These are phyloP conservation scores for Eimeria maxima DNA, from an alignment of 169 alveolate species.

Conservation along the genomic window DNA sequence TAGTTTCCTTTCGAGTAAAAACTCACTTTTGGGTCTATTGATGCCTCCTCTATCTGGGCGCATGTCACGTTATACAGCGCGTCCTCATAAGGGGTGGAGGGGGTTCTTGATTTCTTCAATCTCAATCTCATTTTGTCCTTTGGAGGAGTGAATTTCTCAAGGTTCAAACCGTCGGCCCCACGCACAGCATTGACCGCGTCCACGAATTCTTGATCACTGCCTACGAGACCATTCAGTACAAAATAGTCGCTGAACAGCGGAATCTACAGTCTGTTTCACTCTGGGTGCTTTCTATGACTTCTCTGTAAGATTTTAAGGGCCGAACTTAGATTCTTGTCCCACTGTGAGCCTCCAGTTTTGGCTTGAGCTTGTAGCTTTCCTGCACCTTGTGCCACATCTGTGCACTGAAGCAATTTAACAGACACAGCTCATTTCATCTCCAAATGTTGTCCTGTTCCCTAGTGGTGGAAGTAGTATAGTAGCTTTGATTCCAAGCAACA, in stretches of 20 bases:
- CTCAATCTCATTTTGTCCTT: background rate
- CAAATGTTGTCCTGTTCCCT: background rate
- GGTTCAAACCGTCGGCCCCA: background rate
- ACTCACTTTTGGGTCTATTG: conserved; percentile 46
- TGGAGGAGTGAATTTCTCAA: background rate
- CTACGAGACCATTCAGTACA: background rate
- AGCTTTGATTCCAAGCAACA: too few species aligned
- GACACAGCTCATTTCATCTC: background rate
- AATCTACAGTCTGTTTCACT: background rate
- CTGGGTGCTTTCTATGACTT: background rate
- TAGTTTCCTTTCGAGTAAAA: background rate
- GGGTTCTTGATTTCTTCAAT: too few species aligned
- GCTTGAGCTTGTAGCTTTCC: background rate
- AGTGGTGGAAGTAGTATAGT: too few species aligned
- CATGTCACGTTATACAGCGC: conserved; percentile 27
- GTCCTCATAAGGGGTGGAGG: background rate
- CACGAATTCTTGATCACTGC: background rate
- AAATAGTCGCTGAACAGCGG: background rate
- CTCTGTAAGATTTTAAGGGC: background rate
- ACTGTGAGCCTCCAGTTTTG: background rate
- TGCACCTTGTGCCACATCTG: conserved; percentile 47
- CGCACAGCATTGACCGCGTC: conserved; percentile 47
- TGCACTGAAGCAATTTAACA: background rate
- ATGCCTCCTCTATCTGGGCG: background rate
- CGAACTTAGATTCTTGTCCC: background rate